Base-by-base conservation (phyloP, 2,329 filamentous ascomycete species). In the Ophiostoma tasmaniense region DNA sequence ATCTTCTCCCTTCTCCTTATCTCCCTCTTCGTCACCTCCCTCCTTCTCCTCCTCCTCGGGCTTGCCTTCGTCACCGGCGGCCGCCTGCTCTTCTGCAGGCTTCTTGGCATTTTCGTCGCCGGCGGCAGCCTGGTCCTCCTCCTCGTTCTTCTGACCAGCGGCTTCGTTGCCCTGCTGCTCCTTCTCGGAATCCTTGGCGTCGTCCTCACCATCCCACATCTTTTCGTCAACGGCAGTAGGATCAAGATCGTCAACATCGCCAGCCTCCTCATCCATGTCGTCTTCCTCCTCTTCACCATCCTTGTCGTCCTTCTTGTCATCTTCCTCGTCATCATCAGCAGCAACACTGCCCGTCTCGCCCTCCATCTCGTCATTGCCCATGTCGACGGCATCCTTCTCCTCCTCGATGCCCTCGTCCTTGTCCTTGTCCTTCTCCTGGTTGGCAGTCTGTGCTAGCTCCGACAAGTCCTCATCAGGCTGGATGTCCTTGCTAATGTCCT, bases 401-500 rank as follows among this genome's bases (percentile, higher is more conserved):
- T 93, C 88, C 73, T 93, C 89, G 68, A 93, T 89, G 20, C 91
- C 89, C 1, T 82, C 84, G 13, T 81, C 80, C 59, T 86, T 82
- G 20, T 82, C 83, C 13, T 81, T 80, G 50, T 86, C 82, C 72
- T 90, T 83, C 71, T 90, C 85, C 71, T 88, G 85, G 71, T 91
- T 89, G 59, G 88, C 85, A 75, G 97, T 90, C 76, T 97, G 92
- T 0, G 95, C 94, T 62, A 99, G 82, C 73, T 99, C 95, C 0
- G 91, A 88, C 4, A 99, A 81, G 76, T 99, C 93, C 77, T 99
- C 95, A 71, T 99, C 94, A 20, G 94, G 90, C 72, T 91, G 88
- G 64, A 99, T 90, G 75, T 99, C 95, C 77, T 99, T 98, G 79
- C 93, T 98, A 73, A 99, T 98, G 78, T 99, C 94, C 76, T 99